phyloP scores from a whole-genome alignment of 2,329 filamentous ascomycete species.

The Xylariaceae sp. region DNA sequence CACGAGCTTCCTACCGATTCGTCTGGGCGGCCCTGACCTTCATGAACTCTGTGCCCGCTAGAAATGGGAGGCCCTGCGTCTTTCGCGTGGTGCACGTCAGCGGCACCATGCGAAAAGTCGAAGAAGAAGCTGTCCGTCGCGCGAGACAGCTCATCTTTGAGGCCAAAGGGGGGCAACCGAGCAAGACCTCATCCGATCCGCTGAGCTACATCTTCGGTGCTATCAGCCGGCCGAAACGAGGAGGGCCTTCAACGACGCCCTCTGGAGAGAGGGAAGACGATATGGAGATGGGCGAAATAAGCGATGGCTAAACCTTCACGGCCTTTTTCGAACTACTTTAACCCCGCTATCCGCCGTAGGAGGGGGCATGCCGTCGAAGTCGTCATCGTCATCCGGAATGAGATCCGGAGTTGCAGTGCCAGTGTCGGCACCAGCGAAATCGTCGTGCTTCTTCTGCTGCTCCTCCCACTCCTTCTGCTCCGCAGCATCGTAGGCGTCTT shows the following conservation, averaged over 20 bases:
- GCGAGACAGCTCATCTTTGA: constrained; percentile 67
- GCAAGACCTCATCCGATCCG: constrained; percentile 23
- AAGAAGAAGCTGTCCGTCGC: constrained; percentile 80
- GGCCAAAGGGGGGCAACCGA: constrained; percentile 45
- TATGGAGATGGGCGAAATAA: constrained; percentile 28
- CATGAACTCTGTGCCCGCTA: constrained; percentile 62
- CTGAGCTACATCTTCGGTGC: constrained; percentile 36
- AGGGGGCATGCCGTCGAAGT: constrained; percentile 49
- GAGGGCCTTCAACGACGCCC: constrained; percentile 27
- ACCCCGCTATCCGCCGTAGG: constrained; percentile 55
- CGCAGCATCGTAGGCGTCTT: constrained; percentile 77
- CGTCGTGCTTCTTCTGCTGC: constrained; percentile 53
- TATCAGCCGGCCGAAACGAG: constrained; percentile 18
- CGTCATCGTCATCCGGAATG: constrained; percentile 32
- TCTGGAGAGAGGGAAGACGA: constrained; percentile 42
- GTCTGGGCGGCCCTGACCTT: constrained; percentile 87
- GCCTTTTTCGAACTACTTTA: constrained; percentile 62
- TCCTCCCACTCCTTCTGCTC: constrained; percentile 72
- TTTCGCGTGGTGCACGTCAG: constrained; percentile 82
- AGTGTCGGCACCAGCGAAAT: constrained; percentile 30
- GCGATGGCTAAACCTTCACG: constrained; percentile 39
- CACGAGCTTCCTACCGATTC: constrained; percentile 75
- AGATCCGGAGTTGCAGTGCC: constrained; percentile 31
- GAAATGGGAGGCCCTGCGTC: constrained; percentile 60
- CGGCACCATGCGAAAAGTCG: constrained; percentile 86